A percentile compares a stretch with the other conserved stretches of the same genome.
These are phyloP conservation scores for Tubosaeta brunneosetosa DNA, from an alignment of 768 basidiomycete species.

Conservation along the genomic window DNA sequence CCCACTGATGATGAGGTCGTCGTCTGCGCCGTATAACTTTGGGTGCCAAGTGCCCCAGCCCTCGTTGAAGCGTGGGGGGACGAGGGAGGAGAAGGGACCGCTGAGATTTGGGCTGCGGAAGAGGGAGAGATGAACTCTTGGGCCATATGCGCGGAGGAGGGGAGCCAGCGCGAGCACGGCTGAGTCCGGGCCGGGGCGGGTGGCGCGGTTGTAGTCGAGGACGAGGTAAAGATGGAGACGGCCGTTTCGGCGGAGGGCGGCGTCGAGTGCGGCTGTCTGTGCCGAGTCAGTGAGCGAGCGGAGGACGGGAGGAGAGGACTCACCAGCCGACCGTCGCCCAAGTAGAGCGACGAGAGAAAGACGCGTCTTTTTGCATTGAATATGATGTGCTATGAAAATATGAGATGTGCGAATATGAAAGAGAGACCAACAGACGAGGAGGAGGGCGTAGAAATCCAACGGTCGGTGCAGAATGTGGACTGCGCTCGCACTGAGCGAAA, in stretches of 20 bases:
- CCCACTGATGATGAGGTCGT: slow-evolving; percentile 92
- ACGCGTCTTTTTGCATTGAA: slow-evolving; percentile 71
- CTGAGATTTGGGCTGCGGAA: slow-evolving; percentile 83
- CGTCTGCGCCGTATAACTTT: slow-evolving; percentile 91
- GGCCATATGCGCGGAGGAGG: slow-evolving; percentile 65
- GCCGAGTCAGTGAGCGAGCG: neutral
- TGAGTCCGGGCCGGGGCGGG: slow-evolving; percentile 67
- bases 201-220: slow-evolving; percentile 77
- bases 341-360: slow-evolving; percentile 87
- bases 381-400: slow-evolving; percentile 59
- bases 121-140: slow-evolving; percentile 70
- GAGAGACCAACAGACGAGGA: slow-evolving; percentile 45
- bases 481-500: slow-evolving; percentile 27
- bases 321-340: slow-evolving; percentile 70
- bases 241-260: slow-evolving; percentile 54
- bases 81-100: slow-evolving; percentile 49
- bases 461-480: slow-evolving; percentile 57
- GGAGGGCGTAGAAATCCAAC: slow-evolving; percentile 46
- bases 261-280: slow-evolving; percentile 44
- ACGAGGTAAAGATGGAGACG: slow-evolving; percentile 65
- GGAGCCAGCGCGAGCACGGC: slow-evolving; percentile 67
- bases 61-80: slow-evolving; percentile 94
- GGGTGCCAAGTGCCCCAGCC: slow-evolving; percentile 99
- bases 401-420: neutral
- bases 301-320: slow-evolving; percentile 25